Base-by-base conservation (phyloP, 2,329 filamentous ascomycete genomes). In the Fusarium sp. region DNA sequence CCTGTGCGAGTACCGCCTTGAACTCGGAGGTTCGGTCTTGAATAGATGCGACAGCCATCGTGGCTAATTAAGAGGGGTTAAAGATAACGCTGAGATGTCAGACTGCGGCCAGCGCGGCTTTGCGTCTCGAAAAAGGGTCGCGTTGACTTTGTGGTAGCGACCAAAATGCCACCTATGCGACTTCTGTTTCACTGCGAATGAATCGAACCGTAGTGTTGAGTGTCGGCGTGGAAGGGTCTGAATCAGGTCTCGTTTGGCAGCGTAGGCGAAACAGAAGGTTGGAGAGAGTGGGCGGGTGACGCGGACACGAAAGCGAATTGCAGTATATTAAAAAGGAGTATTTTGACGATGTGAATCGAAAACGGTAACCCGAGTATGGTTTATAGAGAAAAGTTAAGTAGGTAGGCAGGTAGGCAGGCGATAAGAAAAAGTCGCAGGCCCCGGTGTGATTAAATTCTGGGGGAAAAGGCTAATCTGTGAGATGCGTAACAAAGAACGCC, bases 21-120 rank as follows among this genome's bases (percentile, higher is more conserved):
- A 99, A 99, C 86, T 99, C 96, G 78, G 90, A 88, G 62, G 96
- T 99, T 78, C 96, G 93, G 84, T 99, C 96, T 85, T 99, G 96
- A 80, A 98, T 97, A 54, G 94, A 95, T 65, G 86, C 80, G 78
- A 89, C 85, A 61, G 88, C 88, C 89, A 91, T 91, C 54, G 67
- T 79, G 78, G 57, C 43, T 32, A 56, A 47, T 69, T 68, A 67
- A 59, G 60, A 64, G 59, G 61, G 62, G 60, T 62, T 61, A 59
- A 48, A 58, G 54, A 61, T 61, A 46, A 58, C 38, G 57, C 65
- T 45, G 71, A 72, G 62, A 69, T 68, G 66, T 53, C 54, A 43
- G 69, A 77, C 44, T 72, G 79, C 79, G 78, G 75, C 79, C 80
- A 78, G 78, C 80, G 78, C 78, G 73, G 72, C 49, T 76, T 76